Conservation (phyloP, 768 basidiomycete genomes). For the Tulasnella sp. region DNA sequence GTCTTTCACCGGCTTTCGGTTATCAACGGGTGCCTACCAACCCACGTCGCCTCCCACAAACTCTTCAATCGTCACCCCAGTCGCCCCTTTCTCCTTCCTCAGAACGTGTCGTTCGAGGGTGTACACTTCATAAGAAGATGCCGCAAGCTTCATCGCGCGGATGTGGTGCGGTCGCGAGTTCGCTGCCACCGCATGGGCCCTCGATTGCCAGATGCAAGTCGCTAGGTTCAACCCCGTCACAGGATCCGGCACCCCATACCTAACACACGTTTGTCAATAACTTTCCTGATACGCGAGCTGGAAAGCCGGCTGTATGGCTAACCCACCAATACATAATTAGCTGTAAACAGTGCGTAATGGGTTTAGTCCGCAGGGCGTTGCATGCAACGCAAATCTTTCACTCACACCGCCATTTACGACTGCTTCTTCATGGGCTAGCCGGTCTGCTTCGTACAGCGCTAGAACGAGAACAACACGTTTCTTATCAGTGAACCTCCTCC, state of each 20-base stretch:
- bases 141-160: conserved; percentile 70
- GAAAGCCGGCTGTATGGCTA: conserved; percentile 1
- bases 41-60: conserved; percentile 57
- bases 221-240: conserved; percentile 76
- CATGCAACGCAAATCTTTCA: no score
- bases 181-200: conserved; percentile 69
- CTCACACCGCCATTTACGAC: conserved; percentile 72
- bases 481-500: conserved; percentile 7
- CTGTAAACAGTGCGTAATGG: no score
- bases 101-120: conserved; percentile 63
- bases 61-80: conserved; percentile 41
- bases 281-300: no score
- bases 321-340: conserved; percentile 73
- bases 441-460: conserved; percentile 82
- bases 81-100: conserved; percentile 48
- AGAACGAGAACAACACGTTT: conserved; percentile 6
- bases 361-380: no score
- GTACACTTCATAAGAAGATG: conserved; percentile 65
- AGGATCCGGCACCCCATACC: conserved; percentile 65
- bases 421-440: conserved; percentile 84
- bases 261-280: no score
- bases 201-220: conserved; percentile 91
- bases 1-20: not conserved
- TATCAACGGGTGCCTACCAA: conserved; percentile 36
- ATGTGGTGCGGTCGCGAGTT: conserved; percentile 70